These are phyloP conservation scores for Citrus mangshanensis DNA, from an alignment of 345 rosid genomes.

Conservation along the genomic window DNA sequence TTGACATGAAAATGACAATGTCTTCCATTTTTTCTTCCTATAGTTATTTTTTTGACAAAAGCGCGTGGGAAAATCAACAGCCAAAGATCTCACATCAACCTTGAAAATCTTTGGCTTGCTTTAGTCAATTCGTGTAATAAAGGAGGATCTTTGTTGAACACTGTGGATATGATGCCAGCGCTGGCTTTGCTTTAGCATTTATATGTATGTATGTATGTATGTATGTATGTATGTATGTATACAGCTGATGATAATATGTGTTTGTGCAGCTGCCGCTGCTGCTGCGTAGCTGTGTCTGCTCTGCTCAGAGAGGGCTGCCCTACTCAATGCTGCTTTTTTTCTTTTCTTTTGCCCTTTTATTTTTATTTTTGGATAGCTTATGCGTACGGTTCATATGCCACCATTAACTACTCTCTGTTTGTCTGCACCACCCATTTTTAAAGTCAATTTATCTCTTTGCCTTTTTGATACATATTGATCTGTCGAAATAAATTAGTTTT, in stretches of 20 bases:
- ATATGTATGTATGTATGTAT: too few relatives aligned
- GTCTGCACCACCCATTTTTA: constrained; percentile 3
- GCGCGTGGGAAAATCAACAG: background rate
- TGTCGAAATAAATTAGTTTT: background rate
- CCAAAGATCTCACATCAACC: background rate
- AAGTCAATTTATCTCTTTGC: background rate
- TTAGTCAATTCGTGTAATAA: constrained; percentile 18
- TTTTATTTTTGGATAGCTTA: background rate
- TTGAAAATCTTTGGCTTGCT: background rate
- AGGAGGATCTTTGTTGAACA: constrained; percentile 1
- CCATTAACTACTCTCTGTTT: constrained; percentile 9
- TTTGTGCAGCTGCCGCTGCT: background rate
- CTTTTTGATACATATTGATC: background rate
- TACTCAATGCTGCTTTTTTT: background rate
- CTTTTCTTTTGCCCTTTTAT: background rate
- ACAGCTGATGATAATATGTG: background rate
- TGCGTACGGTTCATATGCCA: constrained; percentile 14
- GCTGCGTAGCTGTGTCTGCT: constrained; percentile 5
- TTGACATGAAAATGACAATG: background rate
- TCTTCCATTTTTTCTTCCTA: background rate
- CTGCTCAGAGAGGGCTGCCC: constrained; percentile 11
- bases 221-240: too few relatives aligned
- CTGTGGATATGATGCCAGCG: constrained; percentile 16
- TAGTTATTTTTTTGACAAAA: background rate
- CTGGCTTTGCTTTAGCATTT: background rate